A percentile compares a stretch with the other conserved stretches of the same genome.
Evolutionary conservation across 2,329 filamentous ascomycete genomes (phyloP).

Genomic region (Ophiostoma perfectum): DNA sequence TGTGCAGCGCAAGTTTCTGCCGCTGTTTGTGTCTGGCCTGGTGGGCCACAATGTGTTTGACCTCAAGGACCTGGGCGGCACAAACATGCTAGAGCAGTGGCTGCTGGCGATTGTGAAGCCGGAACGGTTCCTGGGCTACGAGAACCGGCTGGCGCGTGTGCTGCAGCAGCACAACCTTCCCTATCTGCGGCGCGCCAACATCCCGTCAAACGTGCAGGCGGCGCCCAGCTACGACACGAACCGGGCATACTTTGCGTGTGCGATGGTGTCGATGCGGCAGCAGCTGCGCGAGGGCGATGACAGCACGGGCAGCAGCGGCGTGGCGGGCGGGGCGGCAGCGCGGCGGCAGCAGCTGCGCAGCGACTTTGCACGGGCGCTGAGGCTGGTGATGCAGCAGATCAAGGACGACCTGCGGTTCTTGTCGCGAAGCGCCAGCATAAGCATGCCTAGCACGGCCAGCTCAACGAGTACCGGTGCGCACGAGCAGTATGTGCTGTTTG

Average conservation of each 20-base stretch:
- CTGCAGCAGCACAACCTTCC: slow-evolving; percentile 40
- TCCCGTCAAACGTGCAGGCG: slow-evolving; percentile 33
- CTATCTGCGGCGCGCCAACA: slow-evolving; percentile 40
- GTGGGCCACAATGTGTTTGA: slow-evolving; percentile 44
- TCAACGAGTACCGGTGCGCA: slow-evolving; percentile 34
- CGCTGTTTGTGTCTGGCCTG: slow-evolving; percentile 49
- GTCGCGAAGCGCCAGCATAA: slow-evolving; percentile 25
- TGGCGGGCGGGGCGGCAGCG: slow-evolving; percentile 29
- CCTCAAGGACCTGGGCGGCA: slow-evolving; percentile 41
- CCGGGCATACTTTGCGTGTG: slow-evolving; percentile 45
- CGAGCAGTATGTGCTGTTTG: slow-evolving; percentile 45
- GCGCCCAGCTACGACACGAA: slow-evolving; percentile 46
- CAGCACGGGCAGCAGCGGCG: background rate
- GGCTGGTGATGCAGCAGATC: slow-evolving; percentile 49
- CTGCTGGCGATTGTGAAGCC: slow-evolving; percentile 49
- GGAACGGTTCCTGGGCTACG: slow-evolving; percentile 41
- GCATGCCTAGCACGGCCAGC: no score
- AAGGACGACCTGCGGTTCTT: slow-evolving; percentile 42
- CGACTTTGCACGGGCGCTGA: slow-evolving; percentile 42
- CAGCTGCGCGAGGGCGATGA: slow-evolving; percentile 38
- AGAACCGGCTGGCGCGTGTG: slow-evolving; percentile 45
- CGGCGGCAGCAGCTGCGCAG: slow-evolving; percentile 36
- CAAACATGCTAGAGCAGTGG: slow-evolving; percentile 50
- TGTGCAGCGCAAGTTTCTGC: slow-evolving; percentile 41
- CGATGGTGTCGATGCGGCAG: slow-evolving; percentile 47